Evolutionary conservation across 202 grass and related monocot genomes (phyloP), one percentile per base, ranked within the genome.

Genomic region (Sporobolus alterniflorus): DNA sequence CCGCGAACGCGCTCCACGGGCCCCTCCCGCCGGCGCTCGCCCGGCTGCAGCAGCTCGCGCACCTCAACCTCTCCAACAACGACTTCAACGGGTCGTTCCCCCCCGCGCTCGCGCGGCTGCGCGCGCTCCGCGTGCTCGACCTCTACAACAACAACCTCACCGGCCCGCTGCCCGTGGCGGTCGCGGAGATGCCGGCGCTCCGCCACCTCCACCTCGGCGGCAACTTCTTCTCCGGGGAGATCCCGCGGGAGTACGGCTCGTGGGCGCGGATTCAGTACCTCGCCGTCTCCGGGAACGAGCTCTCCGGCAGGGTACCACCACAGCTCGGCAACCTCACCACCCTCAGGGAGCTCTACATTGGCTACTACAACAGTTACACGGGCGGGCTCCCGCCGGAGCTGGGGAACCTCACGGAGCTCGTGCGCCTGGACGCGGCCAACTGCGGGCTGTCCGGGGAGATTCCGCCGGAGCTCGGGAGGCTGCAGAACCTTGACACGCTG

Each of bases 141-240:
- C 89, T 99, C 87, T 99, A 99, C 83, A 99, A 99, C 78, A 99
- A 99, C 85, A 99, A 99, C 66, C 77, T 99, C 76, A 96, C 91
- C 28, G 85, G 89, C 57, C 83, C 88, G 32, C 87, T 99, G 18
- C 97, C 97, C 20, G 2, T 71, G 21, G 89, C 88, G 89, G 71
- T 96, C 32, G 75, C 71, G 17, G 70, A 72, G 25, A 89, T 99
- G 83, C 77, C 93, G 13, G 20, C 56, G 65, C 89, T 99, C 57
- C 91, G 88, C 40, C 97, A 99, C 79, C 83, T 99, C 7, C 97
- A 99, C 83, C 89, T 99, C 55, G 97, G 97, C 2, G 97, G 97
- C 9, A 99, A 99, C 85, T 99, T 99, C 88, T 99, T 99, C 89
- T 96, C 91, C 29, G 97, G 97, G 3, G 49, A 90, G 76, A 96